Conservation (phyloP, 2,329 filamentous ascomycete genomes). For the Hypoxylon sp. region DNA sequence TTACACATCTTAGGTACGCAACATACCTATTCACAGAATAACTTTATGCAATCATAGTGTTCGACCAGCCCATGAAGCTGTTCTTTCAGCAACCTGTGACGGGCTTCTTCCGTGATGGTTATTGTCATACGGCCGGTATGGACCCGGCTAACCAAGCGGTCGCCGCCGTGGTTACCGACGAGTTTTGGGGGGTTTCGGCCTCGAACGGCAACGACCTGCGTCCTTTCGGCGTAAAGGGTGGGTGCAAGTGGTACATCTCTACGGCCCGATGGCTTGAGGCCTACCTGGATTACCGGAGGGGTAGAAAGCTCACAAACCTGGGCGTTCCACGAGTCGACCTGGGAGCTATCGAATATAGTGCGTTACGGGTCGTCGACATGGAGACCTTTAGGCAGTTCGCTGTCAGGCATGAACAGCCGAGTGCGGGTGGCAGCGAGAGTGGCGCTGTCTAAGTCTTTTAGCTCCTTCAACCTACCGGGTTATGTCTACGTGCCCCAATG, state of each 20-base stretch:
- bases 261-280: constrained; percentile 73
- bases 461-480: not conserved
- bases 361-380: constrained; percentile 62
- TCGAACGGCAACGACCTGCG: constrained; percentile 72
- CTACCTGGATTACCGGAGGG: constrained; percentile 66
- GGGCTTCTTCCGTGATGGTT: constrained; percentile 73
- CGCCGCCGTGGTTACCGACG: constrained; percentile 70
- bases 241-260: constrained; percentile 76
- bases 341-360: constrained; percentile 67
- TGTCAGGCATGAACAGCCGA: constrained; percentile 45
- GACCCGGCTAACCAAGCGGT: constrained; percentile 74
- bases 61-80: constrained; percentile 70
- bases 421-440: constrained; percentile 15
- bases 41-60: constrained; percentile 58
- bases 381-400: constrained; percentile 67
- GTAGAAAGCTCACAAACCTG: constrained; percentile 52
- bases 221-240: constrained; percentile 66
- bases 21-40: constrained; percentile 13
- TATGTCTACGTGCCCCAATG: constrained; percentile 1
- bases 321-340: constrained; percentile 61
- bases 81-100: constrained; percentile 72
- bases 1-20: not conserved
- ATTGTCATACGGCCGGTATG: constrained; percentile 65
- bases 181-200: constrained; percentile 74
- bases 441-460: constrained; percentile 15